Base-by-base conservation (phyloP, 306 rosid species). In the Hylodesmum podocarpum region DNA sequence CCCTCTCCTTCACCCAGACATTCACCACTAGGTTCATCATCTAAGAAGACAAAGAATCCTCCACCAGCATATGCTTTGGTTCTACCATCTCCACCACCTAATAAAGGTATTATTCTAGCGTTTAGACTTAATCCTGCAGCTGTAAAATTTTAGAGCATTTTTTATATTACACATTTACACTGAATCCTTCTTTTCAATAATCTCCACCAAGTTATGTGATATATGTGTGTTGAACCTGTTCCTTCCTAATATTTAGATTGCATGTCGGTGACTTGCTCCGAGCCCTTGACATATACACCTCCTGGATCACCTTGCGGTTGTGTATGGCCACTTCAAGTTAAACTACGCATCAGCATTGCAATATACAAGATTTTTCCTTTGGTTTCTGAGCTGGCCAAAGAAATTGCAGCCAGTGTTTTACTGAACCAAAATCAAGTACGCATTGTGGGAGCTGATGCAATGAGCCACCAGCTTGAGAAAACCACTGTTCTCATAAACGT, bases 1-100 rank as follows among this genome's bases (percentile, higher is more conserved):
- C 91, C 96, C 39, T 72, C 83, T 33, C 84, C 85, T 78, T 74
- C 94, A 4, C 96, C 94, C 13, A 51, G 79, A 78, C 67, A 72
- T 50, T 87, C 94, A 67, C 96, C 94, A 19, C 29, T 63, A 75
- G 81, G 87, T 78, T 87, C 87, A 54, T 71, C 89, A 59, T 44
- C 44, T 36, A 83, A 77, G 87, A 92, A 73, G 78, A 67, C 37
- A 61, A 86, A 64, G 80, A 49, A 85, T 55, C 86, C 87, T 46
- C 89, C 93, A 69, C 87, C 89, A 76, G 75, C 87, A 55, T 85
- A 86, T 70, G 72, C 84, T 77, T 25, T 87, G 75, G 70, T 81
- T 66, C 79, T 92, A 73, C 96, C 97, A 58, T 91, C 96, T 76
- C 92, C 98, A 68, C 94, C 94, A 22, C 90, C 93, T 36, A 89